Evolutionary conservation across 1,139 yeast genomes (phyloP).

Genomic region (Arxiozyma telluris): DNA sequence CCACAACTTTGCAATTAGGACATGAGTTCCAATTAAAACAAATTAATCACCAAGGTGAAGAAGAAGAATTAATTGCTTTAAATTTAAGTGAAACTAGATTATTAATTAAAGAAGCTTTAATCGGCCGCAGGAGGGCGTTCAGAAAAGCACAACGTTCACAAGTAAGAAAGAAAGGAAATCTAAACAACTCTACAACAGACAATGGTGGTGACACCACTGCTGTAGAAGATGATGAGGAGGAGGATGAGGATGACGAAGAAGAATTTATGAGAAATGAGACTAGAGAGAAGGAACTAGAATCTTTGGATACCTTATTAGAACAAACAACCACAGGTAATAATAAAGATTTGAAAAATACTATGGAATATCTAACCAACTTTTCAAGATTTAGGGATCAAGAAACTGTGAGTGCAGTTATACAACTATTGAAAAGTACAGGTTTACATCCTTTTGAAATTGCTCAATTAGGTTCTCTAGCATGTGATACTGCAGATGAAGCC

Average conservation of each 20-base stretch:
- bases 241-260: conserved; percentile 32
- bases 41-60: conserved; percentile 69
- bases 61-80: conserved; percentile 69
- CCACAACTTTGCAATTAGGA: conserved; percentile 77
- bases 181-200: conserved; percentile 24
- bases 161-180: conserved; percentile 31
- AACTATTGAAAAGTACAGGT: conserved; percentile 64
- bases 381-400: conserved; percentile 87
- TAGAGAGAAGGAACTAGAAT: conserved; percentile 30
- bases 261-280: conserved; percentile 30
- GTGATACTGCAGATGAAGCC: conserved; percentile 97
- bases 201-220: conserved; percentile 9
- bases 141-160: conserved; percentile 30
- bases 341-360: conserved; percentile 79
- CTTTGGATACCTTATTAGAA: conserved; percentile 28
- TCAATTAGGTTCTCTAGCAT: conserved; percentile 84
- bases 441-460: conserved; percentile 95
- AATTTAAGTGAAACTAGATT: conserved; percentile 85
- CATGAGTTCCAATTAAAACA: conserved; percentile 84
- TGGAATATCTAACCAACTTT: conserved; percentile 77
- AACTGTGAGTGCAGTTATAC: conserved; percentile 89
- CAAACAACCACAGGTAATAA: conserved; percentile 50
- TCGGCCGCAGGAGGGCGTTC: conserved; percentile 59
- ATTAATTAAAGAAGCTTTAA: conserved; percentile 80
- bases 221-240: conserved; percentile 25